These are phyloP conservation scores for Posidonia australis DNA, from an alignment of 106 monocot genomes.

Conservation along the genomic window DNA sequence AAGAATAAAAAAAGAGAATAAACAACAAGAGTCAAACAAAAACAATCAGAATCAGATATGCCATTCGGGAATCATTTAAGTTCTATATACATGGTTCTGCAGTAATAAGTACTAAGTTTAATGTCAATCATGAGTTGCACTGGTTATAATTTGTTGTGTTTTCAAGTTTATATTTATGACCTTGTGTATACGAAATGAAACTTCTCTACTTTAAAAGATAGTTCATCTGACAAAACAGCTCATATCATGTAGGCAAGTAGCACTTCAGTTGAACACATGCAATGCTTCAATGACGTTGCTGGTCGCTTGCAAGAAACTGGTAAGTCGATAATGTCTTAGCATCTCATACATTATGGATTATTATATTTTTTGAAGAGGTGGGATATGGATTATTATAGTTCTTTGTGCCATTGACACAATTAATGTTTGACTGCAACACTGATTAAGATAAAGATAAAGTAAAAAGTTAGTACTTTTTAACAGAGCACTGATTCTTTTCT, in stretches of 20 bases:
- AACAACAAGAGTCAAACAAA: no score
- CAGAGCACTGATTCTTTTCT: not conserved
- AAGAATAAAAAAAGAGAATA: no score
- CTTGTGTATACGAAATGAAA: not conserved
- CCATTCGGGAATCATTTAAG: no score
- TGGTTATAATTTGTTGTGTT: no score
- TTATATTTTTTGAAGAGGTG: not conserved
- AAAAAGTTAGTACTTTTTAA: not conserved
- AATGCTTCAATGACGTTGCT: constrained; percentile 49
- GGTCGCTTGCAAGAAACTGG: constrained; percentile 61
- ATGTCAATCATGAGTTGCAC: no score
- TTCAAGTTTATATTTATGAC: not conserved
- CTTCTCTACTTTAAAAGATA: not conserved
- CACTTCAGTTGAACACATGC: constrained; percentile 55
- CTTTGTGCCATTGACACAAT: not conserved
- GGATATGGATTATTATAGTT: no score
- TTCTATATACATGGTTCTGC: no score
- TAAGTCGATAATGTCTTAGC: constrained; percentile 5
- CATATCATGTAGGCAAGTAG: constrained; percentile 38
- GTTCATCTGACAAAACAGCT: not conserved
- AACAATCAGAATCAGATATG: no score
- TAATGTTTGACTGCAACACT: not conserved
- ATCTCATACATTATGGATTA: not conserved
- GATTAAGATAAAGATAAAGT: not conserved
- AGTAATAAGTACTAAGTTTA: no score